phyloP scores from a whole-genome alignment of 164 flowering plant genomes.

The Kingdonia uniflora region DNA sequence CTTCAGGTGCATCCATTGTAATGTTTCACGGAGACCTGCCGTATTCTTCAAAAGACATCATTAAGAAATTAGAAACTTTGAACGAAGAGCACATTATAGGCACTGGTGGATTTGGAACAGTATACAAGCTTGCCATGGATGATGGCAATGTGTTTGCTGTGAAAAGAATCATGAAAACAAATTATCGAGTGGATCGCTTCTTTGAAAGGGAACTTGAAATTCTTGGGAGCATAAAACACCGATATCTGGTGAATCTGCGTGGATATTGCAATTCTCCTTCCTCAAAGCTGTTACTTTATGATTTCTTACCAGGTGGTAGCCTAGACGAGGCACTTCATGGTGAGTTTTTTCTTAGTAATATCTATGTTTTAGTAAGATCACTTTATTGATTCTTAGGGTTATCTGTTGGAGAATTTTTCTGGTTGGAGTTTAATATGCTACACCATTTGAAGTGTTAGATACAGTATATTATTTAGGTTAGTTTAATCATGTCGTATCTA shows the following conservation, averaged over 20 bases:
- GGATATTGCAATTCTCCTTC: constrained; percentile 97
- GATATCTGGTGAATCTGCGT: constrained; percentile 80
- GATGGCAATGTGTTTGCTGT: constrained; percentile 92
- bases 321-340: constrained; percentile 96
- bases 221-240: constrained; percentile 93
- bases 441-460: no score
- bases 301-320: constrained; percentile 86
- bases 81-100: constrained; percentile 88
- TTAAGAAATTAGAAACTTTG: constrained; percentile 73
- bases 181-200: constrained; percentile 86
- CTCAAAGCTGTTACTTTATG: constrained; percentile 84
- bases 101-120: constrained; percentile 90
- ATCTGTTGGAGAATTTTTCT: no score
- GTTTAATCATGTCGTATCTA: no score
- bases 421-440: no score
- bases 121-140: constrained; percentile 93
- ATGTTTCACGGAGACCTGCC: constrained; percentile 99
- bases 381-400: no score
- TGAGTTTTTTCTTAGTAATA: constrained; percentile 15
- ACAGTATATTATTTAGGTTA: no score
- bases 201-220: constrained; percentile 98
- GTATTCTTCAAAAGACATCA: constrained; percentile 89
- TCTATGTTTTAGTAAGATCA: not conserved
- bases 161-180: constrained; percentile 75
- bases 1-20: constrained; percentile 89